Base-by-base conservation (phyloP, 106 monocot species). In the Cymbidium sinense region DNA sequence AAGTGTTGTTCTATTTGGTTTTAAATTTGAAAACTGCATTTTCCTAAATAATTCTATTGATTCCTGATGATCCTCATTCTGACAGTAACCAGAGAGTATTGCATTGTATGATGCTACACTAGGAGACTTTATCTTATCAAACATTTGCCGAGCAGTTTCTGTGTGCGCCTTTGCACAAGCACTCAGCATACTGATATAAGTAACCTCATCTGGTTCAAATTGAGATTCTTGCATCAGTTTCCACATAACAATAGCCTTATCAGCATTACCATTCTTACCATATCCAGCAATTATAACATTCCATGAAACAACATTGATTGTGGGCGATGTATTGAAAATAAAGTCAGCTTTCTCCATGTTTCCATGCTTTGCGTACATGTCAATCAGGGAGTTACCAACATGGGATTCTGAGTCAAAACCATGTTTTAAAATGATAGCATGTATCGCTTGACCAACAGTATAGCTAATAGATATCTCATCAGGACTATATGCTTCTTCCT, bases 251-350 rank as follows among this genome's bases (percentile, higher is more conserved):
- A 82, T 78, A 21, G 85, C 96, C 73, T 86, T 89, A 18, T 70
- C 75, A 30, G 77, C 75, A 69, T 91, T 83, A 55, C 93, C 91
- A 47, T 29, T 76, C 61, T 89, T 89, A 36, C 91, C 87, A 79
- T 89, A 91, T 39, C 93, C 93, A n/a, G 88, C 83, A 12, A 96
- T 88, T 67, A 96, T 73, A 25, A 89, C 81, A 77, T 96, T 96
- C 89, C 96, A 96, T 21, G 96, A 93, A 50, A 96, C 93, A 73
- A 88, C 83, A 83, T 81, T 93, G 11, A 84, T 19, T 58, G 27
- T 43, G 8, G 87, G 86, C 77, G 88, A 43, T 15, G 77, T 50
- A 2, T 82, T 55, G 62, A 96, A 96, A 20, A 87, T 77, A 58
- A 78, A 21, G 47, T 91, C 72, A 20, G 93, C 93, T 47, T 43